Base-by-base conservation (phyloP, 2,329 filamentous ascomycete genomes). In the Aspergillus sp. region DNA sequence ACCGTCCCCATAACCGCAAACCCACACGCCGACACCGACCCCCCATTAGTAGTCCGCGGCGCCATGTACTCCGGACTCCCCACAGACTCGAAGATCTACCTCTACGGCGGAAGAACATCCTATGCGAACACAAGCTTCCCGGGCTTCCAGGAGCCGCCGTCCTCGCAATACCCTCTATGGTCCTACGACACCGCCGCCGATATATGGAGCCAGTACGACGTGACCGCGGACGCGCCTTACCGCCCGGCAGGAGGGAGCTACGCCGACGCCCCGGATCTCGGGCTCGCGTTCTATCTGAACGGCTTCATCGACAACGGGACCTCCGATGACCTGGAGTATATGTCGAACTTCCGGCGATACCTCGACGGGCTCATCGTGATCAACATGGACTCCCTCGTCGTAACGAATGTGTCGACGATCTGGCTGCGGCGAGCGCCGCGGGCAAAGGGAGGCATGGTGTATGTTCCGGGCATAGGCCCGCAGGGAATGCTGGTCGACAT, bases 311-410 rank as follows among this genome's bases (percentile, higher is more conserved):
- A 76, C 45, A 61, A 59, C 45, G 72, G 73, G 7, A 70, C 67
- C 9, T 61, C 61, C 14, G 40, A 65, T 48, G 50, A 45, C 32
- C 38, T 62, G 35, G 40, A 47, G 10, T 30, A 60, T 1, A 52
- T 49, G 11, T 51, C 62, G 13, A 51, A 46, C 10, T 57, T 55
- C 41, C 58, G 45, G 19, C 48, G 60, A 30, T 62, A 58, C n/a
- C 60, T 74, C 4, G 57, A 64, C 22, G 74, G 75, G 1, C 70
- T 76, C 65, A 52, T 77, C 17, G 64, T 76, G 16, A 56, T 76
- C 16, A 64, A 77, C 51, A 65, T 70, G 10, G 57, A 60, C 0
- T 63, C 65, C 5, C 63, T 68, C 19, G 67, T 64, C 13, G 65
- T 70, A 16, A 64, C 49, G 13, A 76, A 76, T 46, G 58, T 75